phyloP scores from a whole-genome alignment of 495 filamentous ascomycete genomes.

The Aspergillus campestris region DNA sequence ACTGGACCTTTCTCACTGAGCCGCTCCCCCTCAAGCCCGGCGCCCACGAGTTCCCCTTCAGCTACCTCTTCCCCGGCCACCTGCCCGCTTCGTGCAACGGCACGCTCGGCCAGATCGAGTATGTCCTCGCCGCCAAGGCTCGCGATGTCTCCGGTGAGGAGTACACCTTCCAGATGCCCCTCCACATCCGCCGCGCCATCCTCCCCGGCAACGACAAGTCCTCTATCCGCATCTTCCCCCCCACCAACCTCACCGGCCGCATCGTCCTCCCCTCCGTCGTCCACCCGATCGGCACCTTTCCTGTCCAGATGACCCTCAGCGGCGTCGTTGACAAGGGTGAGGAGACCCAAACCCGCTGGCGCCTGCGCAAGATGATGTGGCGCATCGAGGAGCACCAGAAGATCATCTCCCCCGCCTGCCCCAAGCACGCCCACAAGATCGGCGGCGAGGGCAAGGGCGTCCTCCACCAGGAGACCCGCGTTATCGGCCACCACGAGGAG shows the following conservation, averaged over 20 bases:
- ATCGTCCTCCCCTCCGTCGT: slow-evolving; percentile 74
- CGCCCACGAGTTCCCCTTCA: slow-evolving; percentile 82
- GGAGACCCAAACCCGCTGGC: slow-evolving; percentile 67
- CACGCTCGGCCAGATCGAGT: slow-evolving; percentile 63
- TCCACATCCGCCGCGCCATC: slow-evolving; percentile 71
- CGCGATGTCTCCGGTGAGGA: slow-evolving; percentile 49
- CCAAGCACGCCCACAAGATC: slow-evolving; percentile 64
- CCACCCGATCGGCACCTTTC: slow-evolving; percentile 81
- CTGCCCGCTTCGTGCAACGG: slow-evolving; percentile 76
- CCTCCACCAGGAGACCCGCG: slow-evolving; percentile 65
- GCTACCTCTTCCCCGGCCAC: slow-evolving; percentile 76
- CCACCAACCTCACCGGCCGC: slow-evolving; percentile 80
- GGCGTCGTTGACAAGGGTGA: slow-evolving; percentile 62
- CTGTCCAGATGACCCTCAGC: slow-evolving; percentile 66
- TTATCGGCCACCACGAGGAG: slow-evolving; percentile 66
- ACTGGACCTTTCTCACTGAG: slow-evolving; percentile 70
- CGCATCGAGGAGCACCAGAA: slow-evolving; percentile 79
- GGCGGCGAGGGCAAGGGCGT: slow-evolving; percentile 68
- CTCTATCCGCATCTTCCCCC: slow-evolving; percentile 88
- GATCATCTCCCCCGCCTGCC: slow-evolving; percentile 73
- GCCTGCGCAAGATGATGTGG: slow-evolving; percentile 84
- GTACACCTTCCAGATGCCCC: slow-evolving; percentile 53
- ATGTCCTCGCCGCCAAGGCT: slow-evolving; percentile 70
- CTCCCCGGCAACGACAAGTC: slow-evolving; percentile 62
- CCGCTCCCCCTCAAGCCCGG: slow-evolving; percentile 54